Base-by-base conservation (phyloP, 495 filamentous ascomycete genomes). In the Aspergillus carlsbadensis region DNA sequence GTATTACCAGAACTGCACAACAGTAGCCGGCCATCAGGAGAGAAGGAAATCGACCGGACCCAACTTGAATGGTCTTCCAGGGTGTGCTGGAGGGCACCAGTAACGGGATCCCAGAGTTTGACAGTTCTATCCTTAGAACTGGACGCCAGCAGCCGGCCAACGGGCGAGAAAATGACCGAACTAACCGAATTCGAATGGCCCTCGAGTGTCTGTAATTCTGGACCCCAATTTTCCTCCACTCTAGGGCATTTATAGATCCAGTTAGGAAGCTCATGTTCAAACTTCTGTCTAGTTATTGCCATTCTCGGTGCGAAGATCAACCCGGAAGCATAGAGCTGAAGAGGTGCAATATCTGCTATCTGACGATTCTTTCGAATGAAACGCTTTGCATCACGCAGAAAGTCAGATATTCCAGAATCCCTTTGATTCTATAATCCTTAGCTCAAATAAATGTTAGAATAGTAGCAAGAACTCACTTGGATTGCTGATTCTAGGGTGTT, bases 321-420 rank as follows among this genome's bases (percentile, higher is more conserved):
- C 7, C 63, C 68, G 10, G 68, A 56, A 43, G 40, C 3, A 24
- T 56, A 59, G 17, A 59, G 5, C 22, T 59, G 56, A 15, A 59
- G 50, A 15, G 56, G 56, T 11, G 50, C 56, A 58, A 48, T 71
- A 73, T 54, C 65, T 34, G 54, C 74, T 66, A 36, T 76, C 52
- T 58, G 68, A 55, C 18, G 54, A 40, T 64, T 60, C 22, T 56
- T 56, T 14, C 70, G 58, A 17, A 68, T 54, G 54, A 77, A 77
- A 18, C 70, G 65, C 47, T 52, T 62, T 17, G 66, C 65, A 63
- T 78, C 71, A 35, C 65, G 42, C 8, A 73, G 35, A 58, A 74
- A 72, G 0, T 48, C 15, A 0, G 35, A 50, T 17, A 46, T 26
- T 29, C 44, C 49, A 70, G 60, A 36, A 58, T 65, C 22, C 29